A percentile compares a stretch with the other conserved stretches of the same genome.
phyloP scores from a whole-genome alignment of 2,329 filamentous ascomycete species.

The Sphaerulina musiva region DNA sequence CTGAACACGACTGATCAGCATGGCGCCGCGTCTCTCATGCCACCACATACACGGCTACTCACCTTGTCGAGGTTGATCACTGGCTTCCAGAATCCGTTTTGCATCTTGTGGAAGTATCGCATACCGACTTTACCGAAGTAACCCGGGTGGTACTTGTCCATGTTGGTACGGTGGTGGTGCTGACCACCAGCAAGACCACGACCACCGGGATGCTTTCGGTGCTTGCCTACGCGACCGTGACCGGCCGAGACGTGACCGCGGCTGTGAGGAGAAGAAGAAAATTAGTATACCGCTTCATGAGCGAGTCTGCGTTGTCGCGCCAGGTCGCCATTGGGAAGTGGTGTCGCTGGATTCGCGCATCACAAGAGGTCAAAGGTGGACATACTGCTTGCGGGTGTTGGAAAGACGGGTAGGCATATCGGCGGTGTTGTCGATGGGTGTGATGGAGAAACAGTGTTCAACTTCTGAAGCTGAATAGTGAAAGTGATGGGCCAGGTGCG shows the following conservation, averaged over 20 bases:
- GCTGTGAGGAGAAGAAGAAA: slow-evolving; percentile 40
- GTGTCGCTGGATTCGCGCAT: neutral
- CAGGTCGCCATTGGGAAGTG: neutral
- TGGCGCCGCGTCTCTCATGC: neutral
- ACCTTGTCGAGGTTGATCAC: slow-evolving; percentile 99
- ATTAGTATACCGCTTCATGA: neutral
- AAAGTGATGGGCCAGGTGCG: slow-evolving; percentile 1
- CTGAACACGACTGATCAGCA: slow-evolving; percentile 41
- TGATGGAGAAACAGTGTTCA: neutral
- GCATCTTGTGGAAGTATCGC: slow-evolving; percentile 82
- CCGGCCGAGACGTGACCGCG: slow-evolving; percentile 98
- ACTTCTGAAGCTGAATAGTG: slow-evolving; percentile 1
- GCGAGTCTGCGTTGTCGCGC: neutral
- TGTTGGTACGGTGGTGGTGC: slow-evolving; percentile 94
- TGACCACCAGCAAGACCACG: slow-evolving; percentile 93
- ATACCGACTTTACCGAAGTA: slow-evolving; percentile 70
- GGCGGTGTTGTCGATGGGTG: slow-evolving; percentile 17
- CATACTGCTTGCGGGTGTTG: slow-evolving; percentile 74
- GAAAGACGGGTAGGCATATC: slow-evolving; percentile 66
- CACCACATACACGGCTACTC: slow-evolving; percentile 20
- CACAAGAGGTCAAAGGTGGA: slow-evolving; percentile 29
- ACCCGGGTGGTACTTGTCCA: slow-evolving; percentile 93
- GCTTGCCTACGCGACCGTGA: slow-evolving; percentile 97
- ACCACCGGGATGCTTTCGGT: slow-evolving; percentile 81
- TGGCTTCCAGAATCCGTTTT: slow-evolving; percentile 97